A percentile compares a stretch with the other conserved stretches of the same genome.
Conservation (phyloP, 306 rosid species). For the Coriaria nepalensis region DNA sequence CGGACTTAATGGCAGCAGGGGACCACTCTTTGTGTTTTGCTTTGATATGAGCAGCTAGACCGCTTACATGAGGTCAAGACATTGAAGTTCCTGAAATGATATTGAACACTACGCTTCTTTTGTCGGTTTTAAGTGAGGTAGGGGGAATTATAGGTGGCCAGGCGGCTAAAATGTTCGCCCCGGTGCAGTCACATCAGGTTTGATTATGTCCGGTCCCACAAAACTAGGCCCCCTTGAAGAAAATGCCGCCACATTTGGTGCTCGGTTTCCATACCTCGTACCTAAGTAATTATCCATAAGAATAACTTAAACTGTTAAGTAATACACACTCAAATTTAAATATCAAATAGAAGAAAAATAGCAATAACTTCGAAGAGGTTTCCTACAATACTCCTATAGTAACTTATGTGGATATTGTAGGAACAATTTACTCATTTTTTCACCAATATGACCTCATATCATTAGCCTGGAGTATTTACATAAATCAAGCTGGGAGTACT, state of each 20-base stretch:
- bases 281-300: conserved; percentile 10
- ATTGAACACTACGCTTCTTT: conserved; percentile 41
- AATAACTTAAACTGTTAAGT: too few species aligned
- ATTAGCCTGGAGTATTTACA: too few species aligned
- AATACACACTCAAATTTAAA: too few species aligned
- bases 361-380: too few species aligned
- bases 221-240: conserved; percentile 62
- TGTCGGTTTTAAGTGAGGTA: conserved; percentile 26
- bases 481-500: too few species aligned
- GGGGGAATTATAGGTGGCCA: conserved; percentile 54
- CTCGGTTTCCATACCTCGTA: conserved; percentile 35
- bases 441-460: too few species aligned
- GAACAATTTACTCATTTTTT: too few species aligned
- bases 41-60: conserved; percentile 43
- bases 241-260: conserved; percentile 56
- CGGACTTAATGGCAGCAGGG: conserved; percentile 61
- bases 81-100: conserved; percentile 71
- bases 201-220: conserved; percentile 36
- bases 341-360: too few species aligned
- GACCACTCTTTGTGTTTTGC: conserved; percentile 45
- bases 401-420: too few species aligned
- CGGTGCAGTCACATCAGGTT: conserved; percentile 71
- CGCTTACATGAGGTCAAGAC: conserved; percentile 81
- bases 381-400: too few species aligned
- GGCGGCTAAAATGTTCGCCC: conserved; percentile 68